These are phyloP conservation scores for Komagataella ulmi DNA, from an alignment of 805 yeast species.

Conservation along the genomic window DNA sequence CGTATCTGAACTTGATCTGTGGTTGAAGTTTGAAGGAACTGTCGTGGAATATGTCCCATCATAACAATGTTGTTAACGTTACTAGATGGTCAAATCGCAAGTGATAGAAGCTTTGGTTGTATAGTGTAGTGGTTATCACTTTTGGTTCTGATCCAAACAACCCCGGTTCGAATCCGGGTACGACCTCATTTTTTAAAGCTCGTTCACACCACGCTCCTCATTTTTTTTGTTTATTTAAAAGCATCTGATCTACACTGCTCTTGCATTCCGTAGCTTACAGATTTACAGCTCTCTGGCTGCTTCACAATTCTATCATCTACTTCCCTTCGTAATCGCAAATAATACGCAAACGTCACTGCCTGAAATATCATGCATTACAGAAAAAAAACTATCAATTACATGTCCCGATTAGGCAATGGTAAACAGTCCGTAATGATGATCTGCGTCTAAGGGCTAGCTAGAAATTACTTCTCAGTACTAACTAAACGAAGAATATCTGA, in stretches of 20 bases:
- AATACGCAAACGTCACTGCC: neutral
- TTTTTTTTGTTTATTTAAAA: too few relatives aligned
- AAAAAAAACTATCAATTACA: neutral
- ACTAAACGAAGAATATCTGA: neutral
- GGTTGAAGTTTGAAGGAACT: too few relatives aligned
- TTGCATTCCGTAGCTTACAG: too few relatives aligned
- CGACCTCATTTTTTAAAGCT: constrained; percentile 31
- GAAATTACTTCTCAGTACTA: neutral
- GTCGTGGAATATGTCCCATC: too few relatives aligned
- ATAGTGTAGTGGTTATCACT: constrained; percentile 76
- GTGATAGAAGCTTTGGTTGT: constrained; percentile 15
- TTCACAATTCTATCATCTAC: neutral
- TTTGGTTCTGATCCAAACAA: constrained; percentile 71
- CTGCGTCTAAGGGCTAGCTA: neutral
- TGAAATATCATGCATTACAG: neutral
- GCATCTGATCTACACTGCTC: too few relatives aligned
- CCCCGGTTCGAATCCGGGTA: constrained; percentile 84
- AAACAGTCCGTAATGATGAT: neutral
- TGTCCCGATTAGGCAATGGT: neutral
- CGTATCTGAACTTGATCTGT: too few relatives aligned
- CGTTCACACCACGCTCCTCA: neutral
- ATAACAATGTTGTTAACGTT: too few relatives aligned
- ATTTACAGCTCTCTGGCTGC: too few relatives aligned
- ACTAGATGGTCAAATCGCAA: neutral
- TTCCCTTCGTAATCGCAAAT: too few relatives aligned